phyloP scores from a whole-genome alignment of 2,329 filamentous ascomycete species.

The Nigrospora osmanthi region DNA sequence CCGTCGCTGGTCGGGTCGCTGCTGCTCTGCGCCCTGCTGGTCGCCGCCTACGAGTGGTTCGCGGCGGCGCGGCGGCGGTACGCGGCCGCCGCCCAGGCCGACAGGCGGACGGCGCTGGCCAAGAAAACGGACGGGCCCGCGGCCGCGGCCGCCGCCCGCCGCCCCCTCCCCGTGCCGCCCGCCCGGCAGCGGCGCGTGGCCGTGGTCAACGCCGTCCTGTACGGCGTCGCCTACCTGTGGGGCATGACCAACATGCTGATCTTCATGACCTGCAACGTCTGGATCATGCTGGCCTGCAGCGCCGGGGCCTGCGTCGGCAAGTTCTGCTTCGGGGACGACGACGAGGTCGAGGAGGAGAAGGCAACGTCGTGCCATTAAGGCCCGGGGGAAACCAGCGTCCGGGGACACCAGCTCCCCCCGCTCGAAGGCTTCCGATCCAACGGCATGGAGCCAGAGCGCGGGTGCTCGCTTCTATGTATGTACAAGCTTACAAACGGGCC shows the following conservation, averaged over 20 bases:
- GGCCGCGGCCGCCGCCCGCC: background rate
- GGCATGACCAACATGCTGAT: slow-evolving; percentile 2
- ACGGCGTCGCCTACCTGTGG: slow-evolving; percentile 1
- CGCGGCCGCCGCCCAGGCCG: background rate
- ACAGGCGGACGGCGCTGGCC: background rate
- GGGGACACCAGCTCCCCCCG: no score
- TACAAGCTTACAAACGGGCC: no score
- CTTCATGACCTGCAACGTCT: slow-evolving; percentile 2
- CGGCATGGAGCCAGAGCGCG: no score
- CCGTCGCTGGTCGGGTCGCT: background rate
- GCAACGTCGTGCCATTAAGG: no score
- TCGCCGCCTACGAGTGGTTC: background rate
- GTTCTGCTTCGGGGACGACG: background rate
- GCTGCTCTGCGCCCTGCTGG: slow-evolving; percentile 1
- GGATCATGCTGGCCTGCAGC: background rate
- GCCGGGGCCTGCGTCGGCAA: background rate
- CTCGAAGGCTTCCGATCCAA: no score
- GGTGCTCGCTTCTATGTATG: no score
- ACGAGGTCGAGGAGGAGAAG: background rate
- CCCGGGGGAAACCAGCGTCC: no score
- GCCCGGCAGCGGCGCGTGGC: background rate
- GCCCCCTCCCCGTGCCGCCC: background rate
- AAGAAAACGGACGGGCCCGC: background rate
- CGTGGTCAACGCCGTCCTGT: background rate
- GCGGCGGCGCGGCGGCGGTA: background rate